A percentile compares a stretch with the other conserved stretches of the same genome.
These are phyloP conservation scores for Dipteronia sinensis DNA, from an alignment of 345 rosid genomes.

Conservation along the genomic window DNA sequence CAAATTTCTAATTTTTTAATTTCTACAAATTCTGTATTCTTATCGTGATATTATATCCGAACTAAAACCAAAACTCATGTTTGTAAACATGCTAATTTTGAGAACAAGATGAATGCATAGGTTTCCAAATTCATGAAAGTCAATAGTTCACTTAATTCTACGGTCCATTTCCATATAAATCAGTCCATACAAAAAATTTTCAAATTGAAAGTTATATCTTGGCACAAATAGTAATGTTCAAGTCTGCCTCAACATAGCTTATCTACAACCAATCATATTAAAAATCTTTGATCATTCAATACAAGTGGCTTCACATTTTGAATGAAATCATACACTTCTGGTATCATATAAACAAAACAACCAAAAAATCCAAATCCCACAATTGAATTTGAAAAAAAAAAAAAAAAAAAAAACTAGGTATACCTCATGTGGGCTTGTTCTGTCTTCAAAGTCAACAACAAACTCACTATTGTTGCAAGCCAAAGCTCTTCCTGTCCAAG, in stretches of 20 bases:
- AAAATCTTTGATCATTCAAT: too few relatives aligned
- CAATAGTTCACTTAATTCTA: neutral
- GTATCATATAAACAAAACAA: neutral
- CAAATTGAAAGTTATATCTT: neutral
- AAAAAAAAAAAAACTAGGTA: neutral
- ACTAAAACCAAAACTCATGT: too few relatives aligned
- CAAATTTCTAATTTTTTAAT: neutral
- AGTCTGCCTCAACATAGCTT: neutral
- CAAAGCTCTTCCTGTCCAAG: slow-evolving; percentile 26
- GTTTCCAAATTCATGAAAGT: neutral
- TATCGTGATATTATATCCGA: neutral
- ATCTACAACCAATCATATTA: neutral
- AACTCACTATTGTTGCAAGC: slow-evolving; percentile 43
- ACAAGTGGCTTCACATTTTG: neutral
- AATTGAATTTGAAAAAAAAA: neutral
- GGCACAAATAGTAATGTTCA: neutral
- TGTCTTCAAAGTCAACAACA: slow-evolving; percentile 50
- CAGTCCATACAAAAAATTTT: neutral
- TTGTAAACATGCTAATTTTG: neutral
- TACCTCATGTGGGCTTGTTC: slow-evolving; percentile 87
- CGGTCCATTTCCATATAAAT: neutral
- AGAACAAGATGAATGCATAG: neutral
- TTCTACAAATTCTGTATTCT: neutral
- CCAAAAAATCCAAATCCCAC: neutral
- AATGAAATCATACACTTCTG: neutral